phyloP scores from a whole-genome alignment of 805 yeast species.

The Teunomyces aglyptinius region DNA sequence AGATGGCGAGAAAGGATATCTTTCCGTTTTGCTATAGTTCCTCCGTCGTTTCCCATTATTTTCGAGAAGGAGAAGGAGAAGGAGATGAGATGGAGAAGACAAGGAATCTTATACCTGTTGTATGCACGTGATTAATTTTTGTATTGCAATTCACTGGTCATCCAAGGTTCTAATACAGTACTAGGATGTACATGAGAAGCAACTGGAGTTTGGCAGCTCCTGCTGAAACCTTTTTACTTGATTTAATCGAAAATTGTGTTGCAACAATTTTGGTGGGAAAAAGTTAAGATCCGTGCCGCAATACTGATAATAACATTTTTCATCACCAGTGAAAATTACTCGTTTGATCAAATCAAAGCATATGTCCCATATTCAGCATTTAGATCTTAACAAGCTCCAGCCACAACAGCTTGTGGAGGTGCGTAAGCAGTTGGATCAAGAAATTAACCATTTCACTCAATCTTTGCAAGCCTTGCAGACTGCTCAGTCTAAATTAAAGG shows the following conservation, averaged over 20 bases:
- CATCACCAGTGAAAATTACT: constrained; percentile 4
- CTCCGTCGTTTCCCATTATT: constrained; percentile 60
- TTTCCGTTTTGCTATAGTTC: constrained; percentile 59
- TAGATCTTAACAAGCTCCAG: constrained; percentile 64
- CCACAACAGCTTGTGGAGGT: constrained; percentile 85
- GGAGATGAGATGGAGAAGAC: no score
- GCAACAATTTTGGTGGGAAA: no score
- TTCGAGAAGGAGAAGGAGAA: no score
- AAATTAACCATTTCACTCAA: constrained; percentile 78
- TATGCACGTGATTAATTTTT: background rate
- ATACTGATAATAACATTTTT: background rate
- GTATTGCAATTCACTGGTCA: no score
- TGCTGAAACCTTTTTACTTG: no score
- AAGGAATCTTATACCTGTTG: background rate
- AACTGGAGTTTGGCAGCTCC: no score
- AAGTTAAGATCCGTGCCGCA: background rate
- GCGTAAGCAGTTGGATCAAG: constrained; percentile 79
- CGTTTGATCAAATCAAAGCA: background rate
- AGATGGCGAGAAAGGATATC: constrained; percentile 41
- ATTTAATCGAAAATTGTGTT: no score
- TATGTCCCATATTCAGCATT: constrained; percentile 3
- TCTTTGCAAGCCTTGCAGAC: constrained; percentile 80
- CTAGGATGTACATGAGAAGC: no score
- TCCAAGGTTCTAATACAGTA: no score
- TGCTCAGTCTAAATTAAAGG: constrained; percentile 79